Conservation (phyloP, 2,329 filamentous ascomycete species). For the Niveomyces coronatus region DNA sequence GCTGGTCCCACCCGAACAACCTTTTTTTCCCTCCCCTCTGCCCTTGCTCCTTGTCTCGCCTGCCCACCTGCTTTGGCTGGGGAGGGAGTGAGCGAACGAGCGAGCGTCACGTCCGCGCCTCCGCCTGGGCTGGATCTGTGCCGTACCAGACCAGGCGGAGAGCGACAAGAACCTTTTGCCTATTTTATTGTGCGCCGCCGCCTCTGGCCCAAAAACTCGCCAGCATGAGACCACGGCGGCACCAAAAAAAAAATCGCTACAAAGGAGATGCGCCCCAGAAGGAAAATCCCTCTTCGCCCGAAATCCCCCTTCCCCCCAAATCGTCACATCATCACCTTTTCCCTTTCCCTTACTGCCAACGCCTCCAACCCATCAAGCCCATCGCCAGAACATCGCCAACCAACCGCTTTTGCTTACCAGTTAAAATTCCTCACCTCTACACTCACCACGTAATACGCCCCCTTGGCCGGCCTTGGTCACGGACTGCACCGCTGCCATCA, state of each 20-base stretch:
- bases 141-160: slow-evolving; percentile 7
- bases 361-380: slow-evolving; percentile 10
- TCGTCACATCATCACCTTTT: slow-evolving; percentile 10
- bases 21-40: background rate
- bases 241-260: slow-evolving; percentile 19
- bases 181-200: slow-evolving; percentile 22
- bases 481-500: slow-evolving; percentile 7
- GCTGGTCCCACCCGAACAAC: background rate
- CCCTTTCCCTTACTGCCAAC: slow-evolving; percentile 10
- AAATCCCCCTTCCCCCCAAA: slow-evolving; percentile 13
- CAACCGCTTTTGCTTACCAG: background rate
- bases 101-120: slow-evolving; percentile 7
- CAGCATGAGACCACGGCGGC: slow-evolving; percentile 26
- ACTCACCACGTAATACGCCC: slow-evolving; percentile 11
- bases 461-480: slow-evolving; percentile 2
- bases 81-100: too few relatives aligned
- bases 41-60: background rate
- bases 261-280: slow-evolving; percentile 24
- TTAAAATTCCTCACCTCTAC: slow-evolving; percentile 7
- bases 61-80: too few relatives aligned
- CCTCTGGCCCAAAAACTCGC: slow-evolving; percentile 27
- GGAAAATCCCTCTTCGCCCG: slow-evolving; percentile 20
- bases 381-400: slow-evolving; percentile 12
- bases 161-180: slow-evolving; percentile 10
- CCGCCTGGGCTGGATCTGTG: too few relatives aligned